Evolutionary conservation across 768 basidiomycete species (phyloP).

Genomic region (Leccinum truebloodii): DNA sequence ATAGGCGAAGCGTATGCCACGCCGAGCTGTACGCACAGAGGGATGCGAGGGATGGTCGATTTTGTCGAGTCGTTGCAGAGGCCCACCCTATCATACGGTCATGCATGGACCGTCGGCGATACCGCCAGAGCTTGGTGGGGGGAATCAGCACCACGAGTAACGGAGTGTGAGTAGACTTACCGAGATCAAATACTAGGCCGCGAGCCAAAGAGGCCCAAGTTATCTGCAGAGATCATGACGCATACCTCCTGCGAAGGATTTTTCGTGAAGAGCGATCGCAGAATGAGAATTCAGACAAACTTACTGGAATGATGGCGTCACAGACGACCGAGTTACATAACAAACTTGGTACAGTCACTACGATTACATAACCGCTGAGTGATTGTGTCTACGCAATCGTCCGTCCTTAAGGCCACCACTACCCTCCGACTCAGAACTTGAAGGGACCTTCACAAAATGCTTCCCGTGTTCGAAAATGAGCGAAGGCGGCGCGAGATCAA

Average conservation of each 20-base stretch:
- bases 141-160: conserved; percentile 1
- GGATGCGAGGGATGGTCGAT: conserved; percentile 19
- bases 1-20: conserved; percentile 32
- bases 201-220: conserved; percentile 25
- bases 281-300: conserved; percentile 18
- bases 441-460: conserved; percentile 23
- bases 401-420: not conserved
- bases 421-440: not conserved
- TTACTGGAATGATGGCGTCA: conserved; percentile 19
- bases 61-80: conserved; percentile 35
- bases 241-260: conserved; percentile 23
- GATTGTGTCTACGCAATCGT: not conserved
- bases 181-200: conserved; percentile 14
- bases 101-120: conserved; percentile 32
- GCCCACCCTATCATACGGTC: conserved; percentile 12
- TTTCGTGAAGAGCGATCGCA: conserved; percentile 16
- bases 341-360: too few species aligned
- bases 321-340: conserved; percentile 18
- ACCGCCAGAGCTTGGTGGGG: conserved; percentile 17
- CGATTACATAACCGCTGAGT: conserved; percentile 17
- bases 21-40: conserved; percentile 25
- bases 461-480: conserved; percentile 53
- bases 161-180: conserved; percentile 7
- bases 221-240: conserved; percentile 1
- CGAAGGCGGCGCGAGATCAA: conserved; percentile 65